phyloP scores from a whole-genome alignment of 352 stramenopile genomes.

The Phytophthora megakarya region DNA sequence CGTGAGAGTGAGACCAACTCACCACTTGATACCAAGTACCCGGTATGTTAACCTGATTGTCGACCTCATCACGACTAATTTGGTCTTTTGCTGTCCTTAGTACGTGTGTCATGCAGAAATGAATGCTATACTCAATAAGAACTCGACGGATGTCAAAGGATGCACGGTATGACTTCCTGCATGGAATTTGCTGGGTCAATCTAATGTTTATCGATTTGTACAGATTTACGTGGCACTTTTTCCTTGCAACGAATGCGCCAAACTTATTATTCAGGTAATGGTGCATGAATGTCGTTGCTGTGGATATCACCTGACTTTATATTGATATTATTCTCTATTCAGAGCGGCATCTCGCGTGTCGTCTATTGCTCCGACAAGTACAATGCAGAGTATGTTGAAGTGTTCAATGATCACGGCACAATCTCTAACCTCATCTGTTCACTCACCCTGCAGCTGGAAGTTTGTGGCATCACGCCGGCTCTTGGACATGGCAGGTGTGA shows the following conservation, averaged over 20 bases:
- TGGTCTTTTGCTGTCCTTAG: conserved; percentile 32
- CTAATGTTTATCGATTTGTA: conserved; percentile 5
- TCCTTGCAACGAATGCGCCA: conserved; percentile 98
- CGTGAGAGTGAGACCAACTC: conserved; percentile 63
- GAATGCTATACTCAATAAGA: conserved; percentile 99
- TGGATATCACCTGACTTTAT: background rate
- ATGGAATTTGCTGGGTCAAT: background rate
- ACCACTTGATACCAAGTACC: conserved; percentile 95
- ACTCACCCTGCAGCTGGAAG: conserved; percentile 64
- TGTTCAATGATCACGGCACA: background rate
- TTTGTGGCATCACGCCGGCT: conserved; percentile 86
- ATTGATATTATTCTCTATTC: background rate
- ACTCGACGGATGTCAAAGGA: conserved; percentile 92
- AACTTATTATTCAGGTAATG: conserved; percentile 97
- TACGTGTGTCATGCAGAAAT: conserved; percentile 99
- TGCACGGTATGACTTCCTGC: conserved; percentile 68
- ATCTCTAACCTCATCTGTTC: conserved; percentile 20
- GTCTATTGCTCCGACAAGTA: conserved; percentile 98
- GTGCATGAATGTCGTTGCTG: background rate
- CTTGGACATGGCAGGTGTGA: conserved; percentile 86
- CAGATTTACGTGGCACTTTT: conserved; percentile 98
- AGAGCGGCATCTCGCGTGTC: conserved; percentile 95
- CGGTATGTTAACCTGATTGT: conserved; percentile 45
- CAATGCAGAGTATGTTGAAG: conserved; percentile 67
- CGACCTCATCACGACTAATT: conserved; percentile 5